Evolutionary conservation across 139 green algal species (phyloP).

Genomic region (Zygnema circumcarinatum): DNA sequence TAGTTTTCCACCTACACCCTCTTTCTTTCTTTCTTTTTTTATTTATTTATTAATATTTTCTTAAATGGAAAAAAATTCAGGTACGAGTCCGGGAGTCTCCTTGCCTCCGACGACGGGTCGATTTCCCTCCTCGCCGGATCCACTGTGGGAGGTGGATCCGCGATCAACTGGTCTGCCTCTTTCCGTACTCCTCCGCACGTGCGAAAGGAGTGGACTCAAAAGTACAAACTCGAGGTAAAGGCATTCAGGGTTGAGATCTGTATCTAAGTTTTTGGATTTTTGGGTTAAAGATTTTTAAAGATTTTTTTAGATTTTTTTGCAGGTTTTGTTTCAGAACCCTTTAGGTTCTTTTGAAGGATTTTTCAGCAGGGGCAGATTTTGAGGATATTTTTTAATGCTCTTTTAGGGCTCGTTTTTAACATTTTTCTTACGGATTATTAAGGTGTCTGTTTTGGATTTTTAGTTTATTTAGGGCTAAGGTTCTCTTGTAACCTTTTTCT

Average conservation of each 20-base stretch:
- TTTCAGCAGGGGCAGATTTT: no score
- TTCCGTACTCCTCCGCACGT: conserved; percentile 63
- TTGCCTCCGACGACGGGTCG: conserved; percentile 60
- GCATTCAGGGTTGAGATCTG: conserved; percentile 6
- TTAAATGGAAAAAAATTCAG: no score
- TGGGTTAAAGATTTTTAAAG: background rate
- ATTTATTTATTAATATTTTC: no score
- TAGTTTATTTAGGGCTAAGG: no score
- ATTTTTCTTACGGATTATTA: no score
- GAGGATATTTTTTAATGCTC: no score
- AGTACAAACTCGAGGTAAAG: conserved; percentile 3
- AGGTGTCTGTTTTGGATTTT: no score
- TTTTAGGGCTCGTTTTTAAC: no score
- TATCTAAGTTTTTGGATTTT: background rate
- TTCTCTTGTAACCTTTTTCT: no score
- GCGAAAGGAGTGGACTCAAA: conserved; percentile 55
- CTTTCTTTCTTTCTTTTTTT: background rate
- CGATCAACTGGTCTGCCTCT: conserved; percentile 77
- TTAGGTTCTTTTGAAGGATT: background rate
- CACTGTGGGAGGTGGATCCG: conserved; percentile 75
- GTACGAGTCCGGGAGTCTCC: conserved; percentile 68
- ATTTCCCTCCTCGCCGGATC: conserved; percentile 71
- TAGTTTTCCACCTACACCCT: no score
- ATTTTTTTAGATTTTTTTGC: background rate
- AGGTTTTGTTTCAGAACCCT: background rate